Evolutionary conservation across 176 grass and related monocot genomes (phyloP), one percentile per base, ranked within the genome.

Genomic region (Dactylis glomerata): DNA sequence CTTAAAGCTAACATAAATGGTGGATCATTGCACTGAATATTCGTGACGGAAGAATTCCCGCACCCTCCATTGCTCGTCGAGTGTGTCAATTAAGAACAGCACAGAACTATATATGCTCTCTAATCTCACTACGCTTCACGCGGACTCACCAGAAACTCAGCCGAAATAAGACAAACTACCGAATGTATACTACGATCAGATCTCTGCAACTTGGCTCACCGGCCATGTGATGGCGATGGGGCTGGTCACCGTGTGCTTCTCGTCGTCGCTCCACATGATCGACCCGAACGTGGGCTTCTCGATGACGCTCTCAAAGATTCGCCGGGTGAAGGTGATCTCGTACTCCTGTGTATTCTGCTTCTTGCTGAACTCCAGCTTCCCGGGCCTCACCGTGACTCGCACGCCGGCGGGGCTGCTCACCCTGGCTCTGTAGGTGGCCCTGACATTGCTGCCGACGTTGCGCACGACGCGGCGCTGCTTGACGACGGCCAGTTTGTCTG

Each of bases 381-480:
- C 47, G 5, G 91, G 94, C 9, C 23, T 70, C 73, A 93, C 89
- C 17, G 67, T 90, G 33, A 40, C 12, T 40, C 32, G 80, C 37
- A 27, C 68, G 40, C 68, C 40, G 40, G 23, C 40, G 13, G 68
- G 68, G 68, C 37, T 44, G 5, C 6, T 46, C 19, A 91, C 4
- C 20, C 13, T 62, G 2, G 51, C 91, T 3, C n/a, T 38, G 73
- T 96, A 96, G 28, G 68, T 76, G 7, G 86, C 66, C 0, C 17
- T 15, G 3, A 16, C 44, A 0, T 78, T 38, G 20, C 46, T 40
- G 8, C 94, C 89, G 32, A 95, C 88, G 42, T 96, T 93, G 9
- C 77, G 78, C 24, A 96, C 94, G 10, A 27, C 14, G 49, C 94
- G 88, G 8, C 17, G 85, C 61, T 88, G 86, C 2, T 72, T 91